Conservation (phyloP, 192 early-diverging fungal genomes). For the Pilobolus umbonatus region DNA sequence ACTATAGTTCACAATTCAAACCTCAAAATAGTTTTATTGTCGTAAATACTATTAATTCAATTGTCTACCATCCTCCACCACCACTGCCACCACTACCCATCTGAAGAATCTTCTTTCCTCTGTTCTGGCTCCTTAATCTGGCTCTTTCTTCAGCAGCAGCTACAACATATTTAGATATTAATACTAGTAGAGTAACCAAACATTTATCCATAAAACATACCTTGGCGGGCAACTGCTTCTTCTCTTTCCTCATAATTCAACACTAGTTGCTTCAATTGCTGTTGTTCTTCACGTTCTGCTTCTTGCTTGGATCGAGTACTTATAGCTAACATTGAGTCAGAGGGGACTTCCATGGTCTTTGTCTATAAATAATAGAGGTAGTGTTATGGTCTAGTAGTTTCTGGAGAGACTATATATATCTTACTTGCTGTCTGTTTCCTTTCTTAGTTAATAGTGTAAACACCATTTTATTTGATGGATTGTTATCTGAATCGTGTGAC, state of each 20-base stretch:
- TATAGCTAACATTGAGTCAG: slow-evolving; percentile 76
- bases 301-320: slow-evolving; percentile 82
- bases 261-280: slow-evolving; percentile 87
- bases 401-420: neutral
- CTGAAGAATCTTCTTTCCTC: slow-evolving; percentile 25
- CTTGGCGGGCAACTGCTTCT: slow-evolving; percentile 35
- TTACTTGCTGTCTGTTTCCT: slow-evolving; percentile 76
- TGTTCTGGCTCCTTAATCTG: slow-evolving; percentile 4
- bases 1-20: too few relatives aligned
- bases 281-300: slow-evolving; percentile 82
- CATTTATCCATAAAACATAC: slow-evolving; percentile 11
- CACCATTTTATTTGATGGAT: slow-evolving; percentile 52
- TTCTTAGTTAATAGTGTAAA: slow-evolving; percentile 83
- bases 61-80: neutral
- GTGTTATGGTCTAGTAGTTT: neutral
- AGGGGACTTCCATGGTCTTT: slow-evolving; percentile 73
- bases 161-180: neutral
- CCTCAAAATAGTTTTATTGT: too few relatives aligned
- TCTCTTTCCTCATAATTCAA: slow-evolving; percentile 86
- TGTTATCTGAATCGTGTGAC: slow-evolving; percentile 6
- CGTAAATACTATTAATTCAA: too few relatives aligned
- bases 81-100: slow-evolving; percentile 26
- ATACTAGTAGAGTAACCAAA: too few relatives aligned
- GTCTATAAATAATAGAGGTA: slow-evolving; percentile 27
- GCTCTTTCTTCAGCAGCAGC: slow-evolving; percentile 27